Percentiles rank a stretch among this genome's conserved stretches.
These are phyloP conservation scores for Pichia occidentalis DNA, from an alignment of 805 yeast genomes.

Conservation along the genomic window DNA sequence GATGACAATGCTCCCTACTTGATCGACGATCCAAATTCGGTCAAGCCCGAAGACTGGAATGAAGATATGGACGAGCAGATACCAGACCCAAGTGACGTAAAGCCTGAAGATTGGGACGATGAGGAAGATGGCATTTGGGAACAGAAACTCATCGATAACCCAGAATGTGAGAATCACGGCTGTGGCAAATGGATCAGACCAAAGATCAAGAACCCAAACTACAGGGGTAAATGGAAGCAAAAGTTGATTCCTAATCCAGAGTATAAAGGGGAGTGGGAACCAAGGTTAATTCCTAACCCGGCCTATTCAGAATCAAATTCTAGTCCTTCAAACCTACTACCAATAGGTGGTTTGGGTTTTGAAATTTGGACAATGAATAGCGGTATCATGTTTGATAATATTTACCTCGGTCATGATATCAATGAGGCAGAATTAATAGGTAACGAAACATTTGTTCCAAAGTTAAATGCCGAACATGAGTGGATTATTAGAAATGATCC, in stretches of 20 bases:
- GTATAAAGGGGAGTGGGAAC: constrained; percentile 74
- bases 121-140: constrained; percentile 85
- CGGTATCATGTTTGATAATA: constrained; percentile 70
- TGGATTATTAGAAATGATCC: constrained; percentile 37
- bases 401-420: constrained; percentile 80
- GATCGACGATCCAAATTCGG: constrained; percentile 62
- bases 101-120: constrained; percentile 82
- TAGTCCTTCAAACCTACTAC: constrained; percentile 48
- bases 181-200: constrained; percentile 83
- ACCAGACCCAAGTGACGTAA: constrained; percentile 57
- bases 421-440: constrained; percentile 81
- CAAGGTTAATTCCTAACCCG: constrained; percentile 63
- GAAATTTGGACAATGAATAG: constrained; percentile 86
- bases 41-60: constrained; percentile 75
- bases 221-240: constrained; percentile 72
- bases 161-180: constrained; percentile 62
- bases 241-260: constrained; percentile 67
- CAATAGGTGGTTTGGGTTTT: constrained; percentile 76
- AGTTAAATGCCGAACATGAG: constrained; percentile 44
- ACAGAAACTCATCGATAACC: constrained; percentile 66
- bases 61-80: constrained; percentile 54
- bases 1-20: constrained; percentile 60
- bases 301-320: constrained; percentile 42
- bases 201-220: constrained; percentile 57
- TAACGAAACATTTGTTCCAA: constrained; percentile 60